phyloP scores from a whole-genome alignment of 768 basidiomycete genomes.

The Pleurotus cornucopiae region DNA sequence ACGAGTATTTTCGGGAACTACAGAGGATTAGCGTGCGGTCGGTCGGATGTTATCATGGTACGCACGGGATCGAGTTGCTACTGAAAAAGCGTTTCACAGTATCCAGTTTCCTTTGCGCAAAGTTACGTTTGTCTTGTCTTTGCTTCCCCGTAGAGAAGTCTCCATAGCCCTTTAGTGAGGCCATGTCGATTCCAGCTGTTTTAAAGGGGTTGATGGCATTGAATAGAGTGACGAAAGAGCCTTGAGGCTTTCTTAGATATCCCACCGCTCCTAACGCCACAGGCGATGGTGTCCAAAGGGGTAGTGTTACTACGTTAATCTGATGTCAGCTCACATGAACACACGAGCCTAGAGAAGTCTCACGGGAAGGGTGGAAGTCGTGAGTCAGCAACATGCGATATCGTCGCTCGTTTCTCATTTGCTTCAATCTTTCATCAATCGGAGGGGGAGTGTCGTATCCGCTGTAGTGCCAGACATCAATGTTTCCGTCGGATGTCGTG shows the following conservation, averaged over 20 bases:
- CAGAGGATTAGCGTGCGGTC: slow-evolving; percentile 11
- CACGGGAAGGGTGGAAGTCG: slow-evolving; percentile 65
- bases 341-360: slow-evolving; percentile 19
- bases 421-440: slow-evolving; percentile 30
- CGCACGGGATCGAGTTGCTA: slow-evolving; percentile 19
- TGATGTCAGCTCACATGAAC: neutral
- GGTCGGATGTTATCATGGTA: too few relatives aligned
- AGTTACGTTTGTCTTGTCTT: slow-evolving; percentile 54
- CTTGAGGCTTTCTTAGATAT: slow-evolving; percentile 64
- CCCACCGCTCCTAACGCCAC: slow-evolving; percentile 73
- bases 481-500: slow-evolving; percentile 18
- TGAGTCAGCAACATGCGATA: slow-evolving; percentile 68
- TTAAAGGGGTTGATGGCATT: slow-evolving; percentile 58
- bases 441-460: slow-evolving; percentile 38
- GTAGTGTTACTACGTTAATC: slow-evolving; percentile 46
- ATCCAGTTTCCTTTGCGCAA: slow-evolving; percentile 56
- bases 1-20: slow-evolving; percentile 43
- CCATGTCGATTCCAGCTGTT: slow-evolving; percentile 40
- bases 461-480: slow-evolving; percentile 18
- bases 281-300: slow-evolving; percentile 65
- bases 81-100: slow-evolving; percentile 46
- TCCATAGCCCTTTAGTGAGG: slow-evolving; percentile 65
- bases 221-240: slow-evolving; percentile 68
- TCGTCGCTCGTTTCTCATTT: slow-evolving; percentile 55
- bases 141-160: slow-evolving; percentile 43